Evolutionary conservation across 2,329 filamentous ascomycete genomes (phyloP), one percentile per base, ranked within the genome.

Genomic region (Fusarium clavum): DNA sequence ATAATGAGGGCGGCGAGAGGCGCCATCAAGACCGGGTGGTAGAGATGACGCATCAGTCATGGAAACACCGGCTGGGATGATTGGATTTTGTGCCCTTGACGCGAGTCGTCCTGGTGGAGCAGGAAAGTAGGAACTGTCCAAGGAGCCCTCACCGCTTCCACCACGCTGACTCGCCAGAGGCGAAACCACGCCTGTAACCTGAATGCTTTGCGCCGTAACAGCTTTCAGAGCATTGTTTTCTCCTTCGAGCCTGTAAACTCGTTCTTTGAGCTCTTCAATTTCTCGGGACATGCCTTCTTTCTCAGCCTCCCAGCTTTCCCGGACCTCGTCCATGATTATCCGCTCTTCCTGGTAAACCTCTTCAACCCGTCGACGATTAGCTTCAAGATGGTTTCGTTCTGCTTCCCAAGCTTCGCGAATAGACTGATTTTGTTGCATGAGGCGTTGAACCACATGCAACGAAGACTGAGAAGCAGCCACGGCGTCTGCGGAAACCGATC

Each of bases 261-360:
- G 79, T 56, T 82, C 78, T 74, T 80, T 80, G 63, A 87, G 79
- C 29, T 75, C 73, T 40, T 79, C 74, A 18, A 86, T 79, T 63
- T 85, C 81, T 40, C 76, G 77, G 34, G 83, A 64, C 71, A 86
- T 74, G 44, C 67, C 72, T 6, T 73, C 73, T 73, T 81, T 85
- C 69, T 87, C 84, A 16, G 76, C 75, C 24, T 83, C 76, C 85
- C 85, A 87, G 14, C 79, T 75, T 18, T 81, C 74, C 20, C 83
- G 81, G 64, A 86, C 83, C 41, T 85, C 83, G 54, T 87, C 84
- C 83, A 87, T 87, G 59, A 87, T 80, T 52, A 79, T 79, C 10
- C 85, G 83, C 72, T 88, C 85, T 69, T 87, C 84, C 66, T 83
- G 83, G 71, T 87, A 87, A n/a, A 87, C 83, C 73, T 86, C 83